Evolutionary conservation across 768 basidiomycete genomes (phyloP).

Genomic region (Psilocybe cubensis): DNA sequence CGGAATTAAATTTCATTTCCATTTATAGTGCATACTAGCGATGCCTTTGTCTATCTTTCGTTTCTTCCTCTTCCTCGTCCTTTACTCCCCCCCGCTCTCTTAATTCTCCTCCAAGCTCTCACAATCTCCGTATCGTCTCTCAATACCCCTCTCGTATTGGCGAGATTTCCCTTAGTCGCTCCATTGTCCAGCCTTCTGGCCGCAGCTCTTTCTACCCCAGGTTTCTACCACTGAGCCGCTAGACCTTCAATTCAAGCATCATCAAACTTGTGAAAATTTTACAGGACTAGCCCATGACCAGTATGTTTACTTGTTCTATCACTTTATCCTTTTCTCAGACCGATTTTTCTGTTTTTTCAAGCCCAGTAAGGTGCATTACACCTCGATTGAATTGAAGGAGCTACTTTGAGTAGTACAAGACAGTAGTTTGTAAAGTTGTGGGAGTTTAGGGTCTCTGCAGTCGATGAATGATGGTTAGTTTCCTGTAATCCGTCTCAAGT

Average conservation of each 20-base stretch:
- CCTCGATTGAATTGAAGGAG: neutral
- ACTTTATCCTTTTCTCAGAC: neutral
- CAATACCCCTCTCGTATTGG: neutral
- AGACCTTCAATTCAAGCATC: neutral
- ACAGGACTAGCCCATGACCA: neutral
- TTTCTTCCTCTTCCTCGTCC: constrained; percentile 11
- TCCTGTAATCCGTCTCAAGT: neutral
- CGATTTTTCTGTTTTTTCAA: neutral
- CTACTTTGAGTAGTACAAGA: neutral
- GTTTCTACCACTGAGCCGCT: neutral
- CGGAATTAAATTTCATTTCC: constrained; percentile 20
- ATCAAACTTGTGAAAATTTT: constrained; percentile 1
- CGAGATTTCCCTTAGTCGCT: neutral
- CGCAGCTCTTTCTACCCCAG: neutral
- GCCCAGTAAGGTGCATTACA: neutral
- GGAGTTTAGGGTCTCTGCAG: neutral
- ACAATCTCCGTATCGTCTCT: neutral
- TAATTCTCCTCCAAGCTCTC: neutral
- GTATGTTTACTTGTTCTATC: constrained; percentile 1
- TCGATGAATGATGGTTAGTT: constrained; percentile 16
- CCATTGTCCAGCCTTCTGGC: neutral
- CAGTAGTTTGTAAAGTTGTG: neutral
- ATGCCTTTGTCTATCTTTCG: constrained; percentile 1
- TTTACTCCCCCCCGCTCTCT: neutral
- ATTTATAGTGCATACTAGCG: constrained; percentile 17